Evolutionary conservation across 345 rosid species (phyloP), one percentile per base, ranked within the genome.

Genomic region (Melaleuca quinquenervia): DNA sequence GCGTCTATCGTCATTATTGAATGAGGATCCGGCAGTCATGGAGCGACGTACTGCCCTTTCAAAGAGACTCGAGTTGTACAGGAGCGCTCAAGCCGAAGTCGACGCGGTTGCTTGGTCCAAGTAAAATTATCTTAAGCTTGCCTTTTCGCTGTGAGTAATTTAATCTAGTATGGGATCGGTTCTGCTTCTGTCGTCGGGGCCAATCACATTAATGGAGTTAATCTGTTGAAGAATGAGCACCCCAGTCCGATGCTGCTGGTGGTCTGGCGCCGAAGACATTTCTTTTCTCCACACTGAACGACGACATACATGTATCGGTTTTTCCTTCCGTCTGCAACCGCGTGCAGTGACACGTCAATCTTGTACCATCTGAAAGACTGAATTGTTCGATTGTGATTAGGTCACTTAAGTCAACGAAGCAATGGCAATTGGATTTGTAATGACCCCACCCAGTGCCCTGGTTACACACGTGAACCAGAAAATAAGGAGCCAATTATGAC

Each of bases 1-100:
- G 90, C 92, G 91, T 48, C 89, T 98, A 50, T 98, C 99, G 0
- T 90, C 98, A 1, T 84, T 98, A 14, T 89, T 98, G 91, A 98
- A 98, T 8, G 99, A 98, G 89, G 99, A 98, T 88, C 99, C 99
- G 3, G 99, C 98, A 6, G 89, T 98, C 84, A 96, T 98, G 99
- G 99, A 98, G 91, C 96, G 98, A 80, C 92, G 99, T 1, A 85
- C 93, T 55, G 94, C 91, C 60, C 97, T 98, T 36, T 94, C 98
- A 0, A 96, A 96, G 94, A 90, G 99, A 87, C 89, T 98, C 76
- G 99, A 98, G 91, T 88, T 98, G 84, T 98, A 98, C 94, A 91
- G 96, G 88, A 93, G 93, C 36, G 99, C 99, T 22, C 99, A 98
- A 87, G 91, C 96, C 3, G 99, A 96, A 60, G 95, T 98, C 3